These are phyloP conservation scores for Fusarium citri DNA, from an alignment of 2,329 filamentous ascomycete species.

Conservation along the genomic window DNA sequence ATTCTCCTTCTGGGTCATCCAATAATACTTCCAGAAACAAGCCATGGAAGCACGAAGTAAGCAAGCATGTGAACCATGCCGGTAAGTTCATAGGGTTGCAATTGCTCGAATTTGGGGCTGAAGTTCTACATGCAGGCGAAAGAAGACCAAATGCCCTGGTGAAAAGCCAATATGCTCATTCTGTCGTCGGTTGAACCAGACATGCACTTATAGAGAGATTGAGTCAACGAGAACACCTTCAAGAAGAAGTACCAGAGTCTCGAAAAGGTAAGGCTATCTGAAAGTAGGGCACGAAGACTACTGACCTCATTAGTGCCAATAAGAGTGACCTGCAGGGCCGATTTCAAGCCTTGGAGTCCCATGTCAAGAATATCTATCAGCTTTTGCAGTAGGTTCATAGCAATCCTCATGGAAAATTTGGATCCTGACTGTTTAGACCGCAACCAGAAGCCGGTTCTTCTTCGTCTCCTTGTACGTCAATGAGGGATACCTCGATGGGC, in stretches of 20 bases:
- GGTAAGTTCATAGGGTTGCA: not conserved
- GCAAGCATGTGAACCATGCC: slow-evolving; percentile 20
- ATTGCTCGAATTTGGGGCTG: rapidly evolving
- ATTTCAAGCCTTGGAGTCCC: slow-evolving; percentile 1
- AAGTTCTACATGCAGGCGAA: not conserved
- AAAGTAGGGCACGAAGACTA: rapidly evolving
- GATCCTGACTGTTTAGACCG: not conserved
- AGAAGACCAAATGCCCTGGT: slow-evolving; percentile 21
- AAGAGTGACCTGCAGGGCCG: not conserved
- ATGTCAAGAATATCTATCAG: slow-evolving; percentile 12
- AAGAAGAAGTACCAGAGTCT: not conserved
- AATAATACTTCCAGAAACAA: not conserved
- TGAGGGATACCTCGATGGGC: not conserved
- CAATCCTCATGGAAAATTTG: rapidly evolving
- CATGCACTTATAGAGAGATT: not conserved
- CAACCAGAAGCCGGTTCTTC: not conserved
- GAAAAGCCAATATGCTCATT: slow-evolving; percentile 19
- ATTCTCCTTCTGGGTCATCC: too few relatives aligned
- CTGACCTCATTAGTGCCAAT: not conserved
- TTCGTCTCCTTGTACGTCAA: not conserved
- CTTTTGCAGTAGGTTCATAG: not conserved
- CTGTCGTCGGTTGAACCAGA: not conserved
- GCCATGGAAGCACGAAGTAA: slow-evolving; percentile 16
- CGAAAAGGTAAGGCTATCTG: not conserved
- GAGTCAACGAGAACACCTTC: not conserved